Conservation (phyloP, 352 stramenopile genomes). For the Globisporangium takayamanum region DNA sequence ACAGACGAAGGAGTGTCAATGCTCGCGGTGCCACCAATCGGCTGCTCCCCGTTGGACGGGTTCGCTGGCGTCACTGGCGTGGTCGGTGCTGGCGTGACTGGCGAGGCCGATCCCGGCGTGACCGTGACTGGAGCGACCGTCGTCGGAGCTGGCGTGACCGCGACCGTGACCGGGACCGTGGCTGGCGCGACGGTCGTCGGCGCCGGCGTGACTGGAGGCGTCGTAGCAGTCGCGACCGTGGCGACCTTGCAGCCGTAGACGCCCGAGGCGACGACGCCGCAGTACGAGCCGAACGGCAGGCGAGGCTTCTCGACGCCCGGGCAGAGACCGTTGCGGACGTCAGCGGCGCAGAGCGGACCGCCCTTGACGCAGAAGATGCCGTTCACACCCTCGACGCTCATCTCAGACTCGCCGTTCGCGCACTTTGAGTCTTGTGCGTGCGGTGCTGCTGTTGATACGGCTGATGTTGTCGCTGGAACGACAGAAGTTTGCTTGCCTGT, state of each 20-base stretch:
- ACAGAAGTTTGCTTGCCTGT: not conserved
- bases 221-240: slow-evolving; percentile 1
- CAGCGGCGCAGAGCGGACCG: slow-evolving; percentile 14
- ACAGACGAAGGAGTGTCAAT: not conserved
- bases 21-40: not conserved
- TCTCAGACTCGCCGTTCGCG: not conserved
- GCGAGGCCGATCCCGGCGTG: not conserved
- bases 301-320: slow-evolving; percentile 11
- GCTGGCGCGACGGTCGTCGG: not conserved
- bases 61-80: no score
- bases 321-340: slow-evolving; percentile 14
- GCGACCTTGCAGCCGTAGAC: slow-evolving; percentile 18
- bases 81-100: no score
- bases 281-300: slow-evolving; percentile 14
- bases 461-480: not conserved
- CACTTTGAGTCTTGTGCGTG: not conserved
- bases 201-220: not conserved
- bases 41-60: no score
- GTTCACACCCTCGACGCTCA: slow-evolving; percentile 17
- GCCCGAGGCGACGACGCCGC: slow-evolving; percentile 11
- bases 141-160: no score
- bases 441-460: not conserved
- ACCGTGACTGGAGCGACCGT: not conserved
- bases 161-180: no score
- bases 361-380: slow-evolving; percentile 18